These are phyloP conservation scores for Massariosphaeria phaeospora DNA, from an alignment of 495 filamentous ascomycete genomes.

Conservation along the genomic window DNA sequence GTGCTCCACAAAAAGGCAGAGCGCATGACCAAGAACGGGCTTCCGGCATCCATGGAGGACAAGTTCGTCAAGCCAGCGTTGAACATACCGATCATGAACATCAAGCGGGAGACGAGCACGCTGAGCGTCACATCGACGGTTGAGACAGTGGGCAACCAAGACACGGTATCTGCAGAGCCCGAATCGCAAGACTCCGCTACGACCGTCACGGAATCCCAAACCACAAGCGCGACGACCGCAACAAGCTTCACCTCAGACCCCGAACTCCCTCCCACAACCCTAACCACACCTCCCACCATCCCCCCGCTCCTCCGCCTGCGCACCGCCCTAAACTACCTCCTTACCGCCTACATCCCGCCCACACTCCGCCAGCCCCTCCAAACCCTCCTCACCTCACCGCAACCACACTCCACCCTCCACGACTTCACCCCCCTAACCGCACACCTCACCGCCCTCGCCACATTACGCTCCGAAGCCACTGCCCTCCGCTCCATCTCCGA, in stretches of 20 bases:
- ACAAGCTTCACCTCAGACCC: conserved; percentile 1
- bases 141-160: conserved; percentile 27
- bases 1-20: conserved; percentile 68
- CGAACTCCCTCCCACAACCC: not conserved
- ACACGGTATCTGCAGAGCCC: conserved; percentile 3
- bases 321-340: conserved; percentile 71
- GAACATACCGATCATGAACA: conserved; percentile 60
- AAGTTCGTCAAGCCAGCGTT: conserved; percentile 72
- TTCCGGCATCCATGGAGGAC: conserved; percentile 82
- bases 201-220: conserved; percentile 25
- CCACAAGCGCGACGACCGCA: conserved; percentile 2
- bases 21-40: conserved; percentile 56
- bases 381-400: conserved; percentile 42
- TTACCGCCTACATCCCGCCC: conserved; percentile 61
- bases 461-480: conserved; percentile 62
- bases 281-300: conserved; percentile 24
- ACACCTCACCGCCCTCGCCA: conserved; percentile 59
- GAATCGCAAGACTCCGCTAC: conserved; percentile 22
- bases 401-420: conserved; percentile 44
- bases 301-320: conserved; percentile 52
- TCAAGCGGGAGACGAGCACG: conserved; percentile 34
- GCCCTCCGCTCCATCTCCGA: conserved; percentile 56
- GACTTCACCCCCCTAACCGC: conserved; percentile 67
- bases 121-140: conserved; percentile 35
- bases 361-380: conserved; percentile 49